phyloP scores from a whole-genome alignment of 371 early-diverging fungal genomes.

The Encephalitozoon cuniculi region DNA sequence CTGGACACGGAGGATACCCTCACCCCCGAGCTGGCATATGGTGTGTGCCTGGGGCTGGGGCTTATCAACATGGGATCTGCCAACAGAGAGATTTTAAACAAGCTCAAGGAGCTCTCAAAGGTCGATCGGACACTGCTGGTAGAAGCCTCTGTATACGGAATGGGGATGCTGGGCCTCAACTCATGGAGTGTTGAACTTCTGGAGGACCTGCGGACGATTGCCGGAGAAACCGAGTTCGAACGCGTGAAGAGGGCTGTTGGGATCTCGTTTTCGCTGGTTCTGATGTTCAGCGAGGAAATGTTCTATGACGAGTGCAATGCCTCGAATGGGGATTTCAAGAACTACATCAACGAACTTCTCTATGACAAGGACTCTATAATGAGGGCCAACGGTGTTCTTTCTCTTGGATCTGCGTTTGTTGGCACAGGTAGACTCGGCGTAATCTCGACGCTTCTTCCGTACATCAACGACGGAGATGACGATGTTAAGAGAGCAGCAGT shows the following conservation, averaged over 20 bases:
- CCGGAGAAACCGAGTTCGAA: conserved; percentile 80
- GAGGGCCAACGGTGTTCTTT: conserved; percentile 84
- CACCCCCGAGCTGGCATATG: conserved; percentile 78
- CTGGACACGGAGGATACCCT: conserved; percentile 60
- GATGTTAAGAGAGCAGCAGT: conserved; percentile 95
- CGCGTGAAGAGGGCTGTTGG: conserved; percentile 75
- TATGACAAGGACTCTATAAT: conserved; percentile 80
- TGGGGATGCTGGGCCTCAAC: conserved; percentile 91
- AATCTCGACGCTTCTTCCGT: conserved; percentile 73
- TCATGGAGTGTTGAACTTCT: conserved; percentile 70
- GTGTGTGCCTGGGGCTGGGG: conserved; percentile 88
- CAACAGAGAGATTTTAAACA: conserved; percentile 64
- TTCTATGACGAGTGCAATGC: neutral
- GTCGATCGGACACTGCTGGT: conserved; percentile 78
- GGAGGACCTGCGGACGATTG: conserved; percentile 83
- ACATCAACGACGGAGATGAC: conserved; percentile 90
- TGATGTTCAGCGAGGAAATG: neutral
- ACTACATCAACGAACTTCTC: conserved; percentile 57
- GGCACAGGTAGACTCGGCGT: conserved; percentile 87
- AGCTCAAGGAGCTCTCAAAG: conserved; percentile 61
- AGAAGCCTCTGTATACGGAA: conserved; percentile 87
- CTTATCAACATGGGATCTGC: conserved; percentile 62
- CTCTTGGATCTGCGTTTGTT: conserved; percentile 86
- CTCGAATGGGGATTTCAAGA: neutral
- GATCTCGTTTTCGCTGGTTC: conserved; percentile 63